Evolutionary conservation across 2,329 filamentous ascomycete genomes (phyloP), one percentile per base, ranked within the genome.

Genomic region (Hymenoscyphus salicellus): DNA sequence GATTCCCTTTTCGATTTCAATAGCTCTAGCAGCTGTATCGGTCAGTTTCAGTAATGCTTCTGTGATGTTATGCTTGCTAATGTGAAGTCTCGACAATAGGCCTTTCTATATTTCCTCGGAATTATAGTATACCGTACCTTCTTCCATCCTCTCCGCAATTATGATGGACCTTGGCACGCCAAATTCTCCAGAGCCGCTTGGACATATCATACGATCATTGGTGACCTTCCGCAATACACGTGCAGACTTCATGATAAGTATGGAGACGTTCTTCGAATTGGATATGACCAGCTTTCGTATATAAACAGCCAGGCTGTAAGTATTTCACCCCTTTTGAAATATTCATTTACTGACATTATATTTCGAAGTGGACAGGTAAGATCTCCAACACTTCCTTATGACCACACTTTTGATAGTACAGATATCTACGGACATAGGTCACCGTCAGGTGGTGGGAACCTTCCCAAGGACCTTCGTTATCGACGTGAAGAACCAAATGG

Each of bases 101-200:
- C 23, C 46, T 26, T 52, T 52, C 20, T 52, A 14, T 52, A 52
- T 23, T 26, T 16, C 57, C 11, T 43, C 6, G 10, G 8, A 3
- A 5, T 20, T 11, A 20, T 26, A 7, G 17, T 65, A 3, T 60
- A 59, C 41, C 49, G 58, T 16, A 20, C 23, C 49, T 64, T 57
- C 65, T 66, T 72, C 52, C 70, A 72, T 58, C 68, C 67, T 7
- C 65, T 70, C 20, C 63, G 65, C 23, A 61, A 56, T 3, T 69
- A 62, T 38, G 70, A 70, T 2, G 70, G 70, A 8, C 70, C 70
- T 11, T 67, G 65, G 11, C 33, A 30, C 8, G 63, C 68, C 23
- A 66, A 43, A 20, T 43, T 49, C n/a, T 55, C 26, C 5, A 26
- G 55, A 32, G 11, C 38, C n/a, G 36, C n/a, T 16, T 58, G 55